Conservation (phyloP, 495 filamentous ascomycete species). For the Lepidopterella palustris region DNA sequence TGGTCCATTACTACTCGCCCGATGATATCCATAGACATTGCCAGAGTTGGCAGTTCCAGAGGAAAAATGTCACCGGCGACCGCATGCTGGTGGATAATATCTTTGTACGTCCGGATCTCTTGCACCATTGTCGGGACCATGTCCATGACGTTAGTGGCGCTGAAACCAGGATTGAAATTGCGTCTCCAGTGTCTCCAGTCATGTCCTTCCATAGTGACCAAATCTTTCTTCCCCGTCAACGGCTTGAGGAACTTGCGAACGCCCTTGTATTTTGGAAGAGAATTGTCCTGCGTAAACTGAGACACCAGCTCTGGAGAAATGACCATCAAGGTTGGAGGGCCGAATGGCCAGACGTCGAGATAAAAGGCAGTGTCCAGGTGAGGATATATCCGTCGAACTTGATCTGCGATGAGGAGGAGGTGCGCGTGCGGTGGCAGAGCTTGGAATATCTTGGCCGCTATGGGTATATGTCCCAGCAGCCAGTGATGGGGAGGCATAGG, state of each 20-base stretch:
- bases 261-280: constrained; percentile 2
- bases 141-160: not conserved
- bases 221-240: constrained; percentile 4
- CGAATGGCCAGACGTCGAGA: constrained; percentile 11
- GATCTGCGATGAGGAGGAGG: not conserved
- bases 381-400: too few relatives aligned
- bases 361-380: constrained; percentile 11
- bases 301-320: not conserved
- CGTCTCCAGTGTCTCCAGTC: constrained; percentile 12
- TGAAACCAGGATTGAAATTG: constrained; percentile 16
- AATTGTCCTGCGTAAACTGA: constrained; percentile 4
- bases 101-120: constrained; percentile 1
- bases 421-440: not conserved
- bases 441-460: not conserved
- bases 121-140: constrained; percentile 1
- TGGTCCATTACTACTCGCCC: not conserved
- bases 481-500: too few relatives aligned
- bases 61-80: not conserved
- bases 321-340: constrained; percentile 1
- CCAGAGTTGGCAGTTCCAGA: constrained; percentile 4
- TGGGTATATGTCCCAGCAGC: not conserved
- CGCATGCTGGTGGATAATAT: not conserved
- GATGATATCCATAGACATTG: constrained; percentile 14
- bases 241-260: not conserved
- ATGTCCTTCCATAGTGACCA: constrained; percentile 8